A percentile compares a stretch with the other conserved stretches of the same genome.
Evolutionary conservation across 305 asterid species (phyloP).

Genomic region (Salvia sclarea): DNA sequence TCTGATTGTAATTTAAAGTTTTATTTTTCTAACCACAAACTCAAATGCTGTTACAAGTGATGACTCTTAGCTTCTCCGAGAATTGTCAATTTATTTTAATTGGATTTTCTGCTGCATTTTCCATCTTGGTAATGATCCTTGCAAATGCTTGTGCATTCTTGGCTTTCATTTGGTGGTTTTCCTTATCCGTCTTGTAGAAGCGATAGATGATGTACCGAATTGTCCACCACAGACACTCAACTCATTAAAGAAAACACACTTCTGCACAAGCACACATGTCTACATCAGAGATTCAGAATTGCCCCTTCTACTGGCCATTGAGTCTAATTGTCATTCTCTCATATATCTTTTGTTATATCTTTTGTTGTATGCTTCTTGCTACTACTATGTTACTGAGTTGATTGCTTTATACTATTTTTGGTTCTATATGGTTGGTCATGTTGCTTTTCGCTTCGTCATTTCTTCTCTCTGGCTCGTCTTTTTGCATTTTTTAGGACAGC

Average conservation of each 20-base stretch:
- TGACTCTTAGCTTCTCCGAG: neutral
- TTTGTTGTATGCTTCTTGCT: neutral
- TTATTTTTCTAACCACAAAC: neutral
- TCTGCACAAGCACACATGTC: neutral
- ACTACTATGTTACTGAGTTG: neutral
- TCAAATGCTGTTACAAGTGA: neutral
- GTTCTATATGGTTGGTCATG: neutral
- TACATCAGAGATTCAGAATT: neutral
- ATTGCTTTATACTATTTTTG: neutral
- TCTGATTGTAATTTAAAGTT: neutral
- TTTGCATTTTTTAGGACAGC: neutral
- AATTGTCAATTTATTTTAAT: neutral
- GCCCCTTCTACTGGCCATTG: constrained; percentile 4
- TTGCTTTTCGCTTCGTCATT: neutral
- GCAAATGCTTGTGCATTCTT: neutral
- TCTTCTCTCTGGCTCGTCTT: neutral
- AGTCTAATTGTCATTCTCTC: neutral
- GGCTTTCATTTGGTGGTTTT: neutral
- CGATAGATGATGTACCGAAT: neutral
- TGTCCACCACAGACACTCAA: neutral
- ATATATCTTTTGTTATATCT: neutral
- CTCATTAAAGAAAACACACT: constrained; percentile 1
- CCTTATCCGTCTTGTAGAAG: neutral
- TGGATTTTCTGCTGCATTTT: constrained; percentile 2
- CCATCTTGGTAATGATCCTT: neutral